phyloP scores from a whole-genome alignment of 2,329 filamentous ascomycete genomes.

The Allantophomopsis lycopodina region DNA sequence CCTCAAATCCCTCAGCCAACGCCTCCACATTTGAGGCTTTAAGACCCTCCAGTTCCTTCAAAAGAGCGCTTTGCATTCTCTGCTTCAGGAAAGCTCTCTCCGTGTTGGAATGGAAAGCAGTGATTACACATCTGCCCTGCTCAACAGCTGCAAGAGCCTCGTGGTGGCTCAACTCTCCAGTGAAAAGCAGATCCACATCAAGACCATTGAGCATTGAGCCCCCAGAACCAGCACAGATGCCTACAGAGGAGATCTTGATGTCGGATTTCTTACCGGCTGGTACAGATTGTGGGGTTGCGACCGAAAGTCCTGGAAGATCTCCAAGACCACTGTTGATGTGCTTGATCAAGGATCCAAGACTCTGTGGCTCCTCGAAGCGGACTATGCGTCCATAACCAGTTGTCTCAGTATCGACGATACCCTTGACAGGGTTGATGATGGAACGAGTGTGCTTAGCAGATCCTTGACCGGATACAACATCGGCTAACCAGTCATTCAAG shows the following conservation, averaged over 20 bases:
- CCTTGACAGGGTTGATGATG: conserved; percentile 14
- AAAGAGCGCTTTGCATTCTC: conserved; percentile 54
- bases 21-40: conserved; percentile 24
- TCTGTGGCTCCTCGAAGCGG: conserved; percentile 11
- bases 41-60: conserved; percentile 30
- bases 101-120: conserved; percentile 85
- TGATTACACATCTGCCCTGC: conserved; percentile 68
- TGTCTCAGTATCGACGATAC: conserved; percentile 10
- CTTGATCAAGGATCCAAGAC: conserved; percentile 10
- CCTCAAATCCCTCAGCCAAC: conserved; percentile 29
- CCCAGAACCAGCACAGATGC: conserved; percentile 83
- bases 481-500: conserved; percentile 87
- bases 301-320: conserved; percentile 8
- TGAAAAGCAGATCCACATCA: conserved; percentile 71
- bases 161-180: conserved; percentile 88
- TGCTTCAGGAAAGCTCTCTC: conserved; percentile 71
- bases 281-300: conserved; percentile 16
- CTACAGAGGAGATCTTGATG: conserved; percentile 50
- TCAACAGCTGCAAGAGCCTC: conserved; percentile 80
- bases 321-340: conserved; percentile 10
- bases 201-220: conserved; percentile 58
- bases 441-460: conserved; percentile 5
- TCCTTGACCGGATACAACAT: conserved; percentile 55
- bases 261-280: conserved; percentile 5
- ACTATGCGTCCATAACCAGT: conserved; percentile 20